These are phyloP conservation scores for Calonectria leucothoes DNA, from an alignment of 2,329 filamentous ascomycete genomes.

Conservation along the genomic window DNA sequence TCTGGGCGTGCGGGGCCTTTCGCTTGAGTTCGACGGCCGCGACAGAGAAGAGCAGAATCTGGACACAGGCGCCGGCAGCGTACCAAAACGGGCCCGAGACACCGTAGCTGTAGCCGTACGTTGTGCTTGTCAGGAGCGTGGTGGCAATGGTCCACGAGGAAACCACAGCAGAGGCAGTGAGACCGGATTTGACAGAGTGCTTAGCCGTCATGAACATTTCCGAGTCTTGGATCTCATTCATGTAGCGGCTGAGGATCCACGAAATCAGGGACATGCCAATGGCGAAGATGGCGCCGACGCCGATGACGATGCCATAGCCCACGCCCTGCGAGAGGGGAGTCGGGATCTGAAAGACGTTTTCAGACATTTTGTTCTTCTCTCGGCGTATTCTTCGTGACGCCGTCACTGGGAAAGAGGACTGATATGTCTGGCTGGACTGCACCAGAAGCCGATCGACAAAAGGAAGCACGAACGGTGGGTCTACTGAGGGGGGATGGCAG, in stretches of 20 bases:
- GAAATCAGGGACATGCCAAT: slow-evolving; percentile 23
- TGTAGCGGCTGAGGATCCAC: slow-evolving; percentile 18
- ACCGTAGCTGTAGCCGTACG: slow-evolving; percentile 15
- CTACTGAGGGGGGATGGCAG: background rate
- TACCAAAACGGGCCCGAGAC: slow-evolving; percentile 23
- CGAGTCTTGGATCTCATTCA: slow-evolving; percentile 21
- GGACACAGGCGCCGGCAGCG: slow-evolving; percentile 18
- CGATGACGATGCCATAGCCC: slow-evolving; percentile 20
- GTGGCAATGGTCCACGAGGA: slow-evolving; percentile 24
- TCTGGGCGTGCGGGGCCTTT: slow-evolving; percentile 20
- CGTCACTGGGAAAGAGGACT: background rate
- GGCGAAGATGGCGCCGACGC: slow-evolving; percentile 19
- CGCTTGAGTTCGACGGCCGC: slow-evolving; percentile 20
- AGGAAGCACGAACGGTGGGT: background rate
- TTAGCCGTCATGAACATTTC: slow-evolving; percentile 26
- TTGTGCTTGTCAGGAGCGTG: slow-evolving; percentile 15
- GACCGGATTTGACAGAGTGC: slow-evolving; percentile 16
- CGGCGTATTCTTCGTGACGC: background rate
- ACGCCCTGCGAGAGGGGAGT: slow-evolving; percentile 19
- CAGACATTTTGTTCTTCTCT: background rate
- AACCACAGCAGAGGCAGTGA: slow-evolving; percentile 20
- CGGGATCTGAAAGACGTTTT: slow-evolving; percentile 18
- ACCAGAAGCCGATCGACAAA: background rate
- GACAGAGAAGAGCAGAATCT: slow-evolving; percentile 18
- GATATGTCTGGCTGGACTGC: background rate